Conservation (phyloP, 176 grass and related monocot species). For the Oryza longistaminata region DNA sequence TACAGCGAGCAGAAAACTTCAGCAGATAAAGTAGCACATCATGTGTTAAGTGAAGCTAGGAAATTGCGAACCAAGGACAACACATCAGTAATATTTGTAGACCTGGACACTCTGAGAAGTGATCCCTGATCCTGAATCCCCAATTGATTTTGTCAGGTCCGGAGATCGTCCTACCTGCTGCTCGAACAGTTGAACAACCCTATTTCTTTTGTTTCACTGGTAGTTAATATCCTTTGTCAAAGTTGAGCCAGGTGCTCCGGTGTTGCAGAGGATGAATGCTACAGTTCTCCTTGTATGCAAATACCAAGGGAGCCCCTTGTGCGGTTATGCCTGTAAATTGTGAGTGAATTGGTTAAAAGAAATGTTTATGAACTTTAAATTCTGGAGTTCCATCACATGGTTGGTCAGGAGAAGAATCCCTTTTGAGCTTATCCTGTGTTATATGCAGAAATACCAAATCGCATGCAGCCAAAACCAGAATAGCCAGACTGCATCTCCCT, state of each 20-base stretch:
- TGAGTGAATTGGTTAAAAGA: not conserved
- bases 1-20: conserved; percentile 27
- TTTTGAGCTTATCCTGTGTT: not conserved
- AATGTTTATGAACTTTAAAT: not conserved
- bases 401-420: not conserved
- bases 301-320: not conserved
- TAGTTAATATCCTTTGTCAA: not conserved
- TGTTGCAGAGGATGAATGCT: not conserved
- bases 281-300: not conserved
- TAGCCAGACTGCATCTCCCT: not conserved
- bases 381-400: not conserved
- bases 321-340: not conserved
- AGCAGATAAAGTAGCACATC: conserved; percentile 54
- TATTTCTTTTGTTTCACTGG: not conserved
- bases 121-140: conserved; percentile 5
- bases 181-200: not conserved
- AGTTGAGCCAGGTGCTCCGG: not conserved
- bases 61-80: conserved; percentile 65
- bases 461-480: not conserved
- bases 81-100: conserved; percentile 74
- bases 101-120: conserved; percentile 63
- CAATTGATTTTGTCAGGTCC: not conserved
- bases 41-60: conserved; percentile 58
- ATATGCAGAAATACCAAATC: not conserved
- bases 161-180: not conserved